Conservation (phyloP, 805 yeast species). For the Candida lessepsii region DNA sequence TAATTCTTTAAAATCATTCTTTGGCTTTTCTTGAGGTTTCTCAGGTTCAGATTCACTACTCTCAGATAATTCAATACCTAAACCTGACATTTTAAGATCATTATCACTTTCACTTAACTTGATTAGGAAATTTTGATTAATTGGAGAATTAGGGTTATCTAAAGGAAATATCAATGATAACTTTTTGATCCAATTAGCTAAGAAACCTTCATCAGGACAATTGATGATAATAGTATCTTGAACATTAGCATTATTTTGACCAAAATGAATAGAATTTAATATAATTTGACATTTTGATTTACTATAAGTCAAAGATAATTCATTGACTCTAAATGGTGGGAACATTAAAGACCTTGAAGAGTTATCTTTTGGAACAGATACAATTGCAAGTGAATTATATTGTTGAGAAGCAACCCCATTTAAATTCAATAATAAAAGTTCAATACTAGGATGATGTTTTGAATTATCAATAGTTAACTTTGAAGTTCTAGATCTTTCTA, state of each 20-base stretch:
- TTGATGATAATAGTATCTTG: slow-evolving; percentile 16
- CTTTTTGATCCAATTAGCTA: slow-evolving; percentile 31
- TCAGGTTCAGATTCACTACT: neutral
- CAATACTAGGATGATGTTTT: slow-evolving; percentile 19
- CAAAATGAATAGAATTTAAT: slow-evolving; percentile 21
- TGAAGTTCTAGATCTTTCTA: slow-evolving; percentile 30
- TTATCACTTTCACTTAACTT: slow-evolving; percentile 15
- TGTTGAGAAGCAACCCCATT: slow-evolving; percentile 16
- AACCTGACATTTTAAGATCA: slow-evolving; percentile 26
- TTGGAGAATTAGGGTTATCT: slow-evolving; percentile 24
- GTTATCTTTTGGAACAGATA: slow-evolving; percentile 18
- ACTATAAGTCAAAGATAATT: slow-evolving; percentile 15
- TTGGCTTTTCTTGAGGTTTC: neutral
- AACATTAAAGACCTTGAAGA: slow-evolving; percentile 32
- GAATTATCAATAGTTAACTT: slow-evolving; percentile 18
- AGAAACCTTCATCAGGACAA: slow-evolving; percentile 17
- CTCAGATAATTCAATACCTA: slow-evolving; percentile 30
- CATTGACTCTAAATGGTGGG: slow-evolving; percentile 39
- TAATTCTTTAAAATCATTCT: slow-evolving; percentile 8
- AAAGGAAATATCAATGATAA: slow-evolving; percentile 35
- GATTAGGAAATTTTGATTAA: slow-evolving; percentile 20
- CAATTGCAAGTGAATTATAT: slow-evolving; percentile 39
- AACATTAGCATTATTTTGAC: slow-evolving; percentile 12
- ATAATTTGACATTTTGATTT: slow-evolving; percentile 14
- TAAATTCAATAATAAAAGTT: slow-evolving; percentile 36